Base-by-base conservation (phyloP, 352 stramenopile species). In the Pythium aristosporum region DNA sequence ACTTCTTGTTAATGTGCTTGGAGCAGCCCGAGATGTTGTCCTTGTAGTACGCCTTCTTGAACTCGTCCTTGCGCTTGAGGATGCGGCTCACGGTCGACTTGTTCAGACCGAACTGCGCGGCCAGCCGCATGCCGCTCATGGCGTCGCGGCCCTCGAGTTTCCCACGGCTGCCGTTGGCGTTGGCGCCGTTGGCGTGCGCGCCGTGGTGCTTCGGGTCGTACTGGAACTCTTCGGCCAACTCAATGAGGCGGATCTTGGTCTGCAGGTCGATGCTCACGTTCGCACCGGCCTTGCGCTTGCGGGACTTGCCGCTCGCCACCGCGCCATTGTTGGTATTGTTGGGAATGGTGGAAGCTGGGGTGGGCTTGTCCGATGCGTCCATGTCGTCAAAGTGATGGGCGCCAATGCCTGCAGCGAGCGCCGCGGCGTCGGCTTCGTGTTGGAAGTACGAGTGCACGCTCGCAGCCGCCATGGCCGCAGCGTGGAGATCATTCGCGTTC, bases 1-100 rank as follows among this genome's bases (percentile, higher is more conserved):
- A 92, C 67, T 91, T 92, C 59, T 92, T 92, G 76, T 91, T 92
- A 59, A 92, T 92, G 61, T 92, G 84, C 69, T 92, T 92, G 56
- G 84, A 91, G 50, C 80, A 80, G 34, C 84, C 84, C 25, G 84
- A 89, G 62, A 92, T 81, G 57, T 91, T 91, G 75, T 92, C 84
- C 68, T 91, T 88, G 72, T 92, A 92, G 63, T 89, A 92, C 20
- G 84, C 84, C 62, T 91, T 89, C 73, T 92, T 92, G 71, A 89
- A 91, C 77, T 91, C 81, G 44, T 92, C 81, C 54, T 92, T 92
- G 71, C 84, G 84, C 72, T 92, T 92, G n/a, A 92, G 65, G 37
- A 92, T 92, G 65, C 84, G 84, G 44, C 81, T 91, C 30, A 92
- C 81, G 1, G 84, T 92, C 73, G 80, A 90, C 67, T 92, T 92